phyloP scores from a whole-genome alignment of 495 filamentous ascomycete species.

The Apiosordaria backusii region DNA sequence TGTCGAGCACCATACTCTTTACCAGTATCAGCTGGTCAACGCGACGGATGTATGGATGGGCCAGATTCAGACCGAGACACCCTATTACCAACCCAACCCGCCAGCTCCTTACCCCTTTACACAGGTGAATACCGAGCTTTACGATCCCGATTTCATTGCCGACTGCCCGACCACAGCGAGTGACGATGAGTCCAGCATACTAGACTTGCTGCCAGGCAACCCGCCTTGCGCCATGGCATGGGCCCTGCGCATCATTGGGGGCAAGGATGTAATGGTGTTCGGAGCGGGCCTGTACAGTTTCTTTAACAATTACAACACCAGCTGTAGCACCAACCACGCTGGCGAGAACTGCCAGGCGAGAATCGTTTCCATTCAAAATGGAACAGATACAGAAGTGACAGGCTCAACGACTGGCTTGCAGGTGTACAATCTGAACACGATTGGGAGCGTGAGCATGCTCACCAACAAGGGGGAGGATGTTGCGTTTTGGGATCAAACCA shows the following conservation, averaged over 20 bases:
- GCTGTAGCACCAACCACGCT: slow-evolving; percentile 56
- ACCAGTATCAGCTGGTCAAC: slow-evolving; percentile 76
- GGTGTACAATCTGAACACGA: slow-evolving; percentile 33
- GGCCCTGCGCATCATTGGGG: slow-evolving; percentile 72
- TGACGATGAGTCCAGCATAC: slow-evolving; percentile 49
- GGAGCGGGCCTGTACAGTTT: slow-evolving; percentile 80
- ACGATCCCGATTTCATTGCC: slow-evolving; percentile 67
- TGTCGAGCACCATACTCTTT: slow-evolving; percentile 81
- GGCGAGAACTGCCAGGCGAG: slow-evolving; percentile 79
- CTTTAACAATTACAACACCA: slow-evolving; percentile 80
- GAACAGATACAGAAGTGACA: not conserved
- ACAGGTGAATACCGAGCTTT: slow-evolving; percentile 57
- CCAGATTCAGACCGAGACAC: slow-evolving; percentile 83
- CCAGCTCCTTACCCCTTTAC: slow-evolving; percentile 61
- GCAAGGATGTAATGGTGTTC: slow-evolving; percentile 61
- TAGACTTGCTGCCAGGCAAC: slow-evolving; percentile 23
- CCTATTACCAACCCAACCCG: slow-evolving; percentile 86
- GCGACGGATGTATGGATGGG: slow-evolving; percentile 79
- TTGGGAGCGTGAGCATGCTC: slow-evolving; percentile 34
- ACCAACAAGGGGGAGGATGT: slow-evolving; percentile 25
- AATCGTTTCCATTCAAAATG: slow-evolving; percentile 44
- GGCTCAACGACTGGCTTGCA: slow-evolving; percentile 13
- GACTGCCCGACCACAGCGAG: slow-evolving; percentile 36
- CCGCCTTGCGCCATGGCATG: slow-evolving; percentile 55
- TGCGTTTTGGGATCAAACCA: slow-evolving; percentile 29